Conservation (phyloP, 2,329 filamentous ascomycete species). For the Botrytis fabae region DNA sequence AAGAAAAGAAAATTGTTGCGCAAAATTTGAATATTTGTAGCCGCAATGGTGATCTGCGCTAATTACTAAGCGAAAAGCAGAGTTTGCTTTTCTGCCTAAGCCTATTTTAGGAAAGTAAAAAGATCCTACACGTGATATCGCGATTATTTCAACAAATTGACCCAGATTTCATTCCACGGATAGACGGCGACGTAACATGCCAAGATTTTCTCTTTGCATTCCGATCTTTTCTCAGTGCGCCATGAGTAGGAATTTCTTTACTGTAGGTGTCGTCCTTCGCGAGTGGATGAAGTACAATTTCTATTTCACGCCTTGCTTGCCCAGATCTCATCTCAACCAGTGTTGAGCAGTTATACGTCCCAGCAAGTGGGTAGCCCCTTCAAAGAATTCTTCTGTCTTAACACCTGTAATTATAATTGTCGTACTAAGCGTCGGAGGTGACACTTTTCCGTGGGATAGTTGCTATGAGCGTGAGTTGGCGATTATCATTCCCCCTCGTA, state of each 20-base stretch:
- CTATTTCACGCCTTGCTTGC: background rate
- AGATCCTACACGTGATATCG: background rate
- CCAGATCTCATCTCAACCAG: background rate
- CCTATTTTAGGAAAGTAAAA: background rate
- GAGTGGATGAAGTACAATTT: constrained; percentile 3
- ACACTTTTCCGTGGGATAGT: background rate
- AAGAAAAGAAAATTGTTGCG: constrained; percentile 28
- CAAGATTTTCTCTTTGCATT: constrained; percentile 1
- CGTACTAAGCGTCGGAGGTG: background rate
- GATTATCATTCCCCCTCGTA: background rate
- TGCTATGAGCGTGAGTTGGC: background rate
- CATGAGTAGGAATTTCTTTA: background rate
- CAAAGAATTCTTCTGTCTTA: background rate
- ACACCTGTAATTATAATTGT: background rate
- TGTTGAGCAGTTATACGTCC: background rate
- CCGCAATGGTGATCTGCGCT: background rate
- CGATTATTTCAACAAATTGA: background rate
- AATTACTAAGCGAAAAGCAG: constrained; percentile 14
- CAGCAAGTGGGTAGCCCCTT: background rate
- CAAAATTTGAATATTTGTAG: constrained; percentile 20
- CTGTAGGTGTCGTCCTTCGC: background rate
- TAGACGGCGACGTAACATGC: background rate
- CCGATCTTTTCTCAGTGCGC: background rate
- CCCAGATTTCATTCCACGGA: constrained; percentile 1
- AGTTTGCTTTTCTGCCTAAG: background rate